A percentile compares a stretch with the other conserved stretches of the same genome.
phyloP scores from a whole-genome alignment of 139 green algal genomes.

The Chlamydomonas urium region DNA sequence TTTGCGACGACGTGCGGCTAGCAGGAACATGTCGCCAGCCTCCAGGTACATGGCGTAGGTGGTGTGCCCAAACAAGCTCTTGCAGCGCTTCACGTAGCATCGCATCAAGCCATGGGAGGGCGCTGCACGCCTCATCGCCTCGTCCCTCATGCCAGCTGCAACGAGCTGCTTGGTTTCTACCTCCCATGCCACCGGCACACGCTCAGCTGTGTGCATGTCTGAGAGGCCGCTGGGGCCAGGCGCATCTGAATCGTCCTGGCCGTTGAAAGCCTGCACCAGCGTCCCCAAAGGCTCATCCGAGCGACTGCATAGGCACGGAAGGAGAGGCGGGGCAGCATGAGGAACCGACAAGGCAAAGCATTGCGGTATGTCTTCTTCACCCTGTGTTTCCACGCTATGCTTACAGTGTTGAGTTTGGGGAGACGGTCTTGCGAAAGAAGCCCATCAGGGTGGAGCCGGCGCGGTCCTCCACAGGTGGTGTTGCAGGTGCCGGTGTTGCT shows the following conservation, averaged over 20 bases:
- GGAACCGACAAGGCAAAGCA: background rate
- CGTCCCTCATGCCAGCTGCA: slow-evolving; percentile 1
- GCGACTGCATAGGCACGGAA: background rate
- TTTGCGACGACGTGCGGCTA: slow-evolving; percentile 79
- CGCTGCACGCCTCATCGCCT: slow-evolving; percentile 24
- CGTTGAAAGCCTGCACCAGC: slow-evolving; percentile 2
- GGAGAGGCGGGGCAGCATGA: too few relatives aligned
- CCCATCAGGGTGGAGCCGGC: background rate
- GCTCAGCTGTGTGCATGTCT: background rate
- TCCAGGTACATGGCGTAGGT: slow-evolving; percentile 62
- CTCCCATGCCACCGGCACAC: slow-evolving; percentile 22
- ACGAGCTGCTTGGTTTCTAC: slow-evolving; percentile 22
- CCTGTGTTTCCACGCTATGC: background rate
- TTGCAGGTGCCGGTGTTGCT: background rate
- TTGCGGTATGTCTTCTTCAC: background rate
- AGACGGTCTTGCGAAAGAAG: background rate
- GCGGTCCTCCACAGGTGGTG: background rate
- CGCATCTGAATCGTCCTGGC: background rate
- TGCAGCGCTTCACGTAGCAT: slow-evolving; percentile 36
- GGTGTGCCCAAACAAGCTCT: slow-evolving; percentile 30
- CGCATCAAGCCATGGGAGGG: slow-evolving; percentile 30
- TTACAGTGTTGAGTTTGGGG: background rate
- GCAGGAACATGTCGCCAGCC: slow-evolving; percentile 62
- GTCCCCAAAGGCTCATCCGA: background rate
- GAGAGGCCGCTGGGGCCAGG: background rate